Evolutionary conservation across 192 early-diverging fungal genomes (phyloP).

Genomic region (Coemansia sp.): DNA sequence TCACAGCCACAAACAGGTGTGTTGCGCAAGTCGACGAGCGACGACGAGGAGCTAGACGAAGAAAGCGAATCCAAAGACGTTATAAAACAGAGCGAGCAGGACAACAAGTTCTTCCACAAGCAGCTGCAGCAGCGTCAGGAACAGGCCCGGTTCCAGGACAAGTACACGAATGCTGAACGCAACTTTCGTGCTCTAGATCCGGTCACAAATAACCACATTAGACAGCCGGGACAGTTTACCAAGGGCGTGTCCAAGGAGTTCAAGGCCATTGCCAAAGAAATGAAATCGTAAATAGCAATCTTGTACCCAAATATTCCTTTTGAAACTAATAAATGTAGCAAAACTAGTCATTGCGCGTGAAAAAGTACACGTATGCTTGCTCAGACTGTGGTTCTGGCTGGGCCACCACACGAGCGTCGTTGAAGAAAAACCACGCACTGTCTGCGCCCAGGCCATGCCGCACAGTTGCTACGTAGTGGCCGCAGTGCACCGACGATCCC

Average conservation of each 20-base stretch:
- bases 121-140: conserved; percentile 27
- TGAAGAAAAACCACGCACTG: conserved; percentile 84
- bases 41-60: conserved; percentile 20
- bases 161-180: conserved; percentile 24
- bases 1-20: conserved; percentile 19
- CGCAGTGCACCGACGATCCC: conserved; percentile 92
- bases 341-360: conserved; percentile 42
- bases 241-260: conserved; percentile 36
- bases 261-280: conserved; percentile 26
- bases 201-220: conserved; percentile 19
- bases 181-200: conserved; percentile 15
- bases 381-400: conserved; percentile 63
- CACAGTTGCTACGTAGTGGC: conserved; percentile 94
- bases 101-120: conserved; percentile 33
- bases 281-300: conserved; percentile 1
- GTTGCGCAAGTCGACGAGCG: conserved; percentile 10
- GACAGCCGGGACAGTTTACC: conserved; percentile 38
- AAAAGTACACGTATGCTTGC: conserved; percentile 74
- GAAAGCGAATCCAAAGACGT: conserved; percentile 28
- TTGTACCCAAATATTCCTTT: too few species aligned
- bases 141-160: conserved; percentile 7
- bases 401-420: conserved; percentile 91
- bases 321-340: too few species aligned
- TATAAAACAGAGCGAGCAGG: conserved; percentile 26
- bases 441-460: conserved; percentile 56